A percentile compares a stretch with the other conserved stretches of the same genome.
Evolutionary conservation across 2,329 filamentous ascomycete species (phyloP).

Genomic region (Trichoderma endophyticum): DNA sequence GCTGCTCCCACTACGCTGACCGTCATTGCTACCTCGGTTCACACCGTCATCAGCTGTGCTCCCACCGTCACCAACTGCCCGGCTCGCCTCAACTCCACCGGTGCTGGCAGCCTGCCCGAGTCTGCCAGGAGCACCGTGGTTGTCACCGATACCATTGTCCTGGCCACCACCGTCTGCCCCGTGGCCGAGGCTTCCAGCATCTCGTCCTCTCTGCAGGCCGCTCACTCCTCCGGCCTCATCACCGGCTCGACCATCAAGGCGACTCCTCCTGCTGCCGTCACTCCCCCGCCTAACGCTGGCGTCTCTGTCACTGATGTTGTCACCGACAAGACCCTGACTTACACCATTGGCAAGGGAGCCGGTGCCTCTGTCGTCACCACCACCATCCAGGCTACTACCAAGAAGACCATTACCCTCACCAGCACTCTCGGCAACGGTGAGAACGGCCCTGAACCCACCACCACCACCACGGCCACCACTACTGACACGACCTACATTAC

Average conservation of each 20-base stretch:
- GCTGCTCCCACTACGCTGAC: constrained; percentile 40
- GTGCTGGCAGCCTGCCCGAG: constrained; percentile 35
- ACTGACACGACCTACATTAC: constrained; percentile 37
- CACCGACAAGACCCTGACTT: constrained; percentile 34
- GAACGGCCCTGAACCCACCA: constrained; percentile 30
- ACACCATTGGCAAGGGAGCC: constrained; percentile 32
- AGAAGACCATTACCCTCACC: constrained; percentile 37
- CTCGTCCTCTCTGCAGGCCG: constrained; percentile 38
- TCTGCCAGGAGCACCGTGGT: constrained; percentile 33
- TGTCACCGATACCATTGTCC: constrained; percentile 39
- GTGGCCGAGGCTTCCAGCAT: constrained; percentile 40
- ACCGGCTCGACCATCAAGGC: constrained; percentile 38
- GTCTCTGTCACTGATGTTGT: constrained; percentile 29
- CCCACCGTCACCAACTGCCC: constrained; percentile 58
- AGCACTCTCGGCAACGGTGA: constrained; percentile 20
- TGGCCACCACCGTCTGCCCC: constrained; percentile 46
- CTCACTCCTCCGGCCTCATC: constrained; percentile 36
- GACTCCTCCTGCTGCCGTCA: constrained; percentile 24
- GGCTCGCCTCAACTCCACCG: constrained; percentile 30
- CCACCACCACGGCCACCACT: constrained; percentile 38
- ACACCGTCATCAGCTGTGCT: constrained; percentile 57
- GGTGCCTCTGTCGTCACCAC: constrained; percentile 38
- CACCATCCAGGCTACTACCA: constrained; percentile 42
- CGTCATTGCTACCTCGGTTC: constrained; percentile 52
- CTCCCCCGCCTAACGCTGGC: constrained; percentile 22